Evolutionary conservation across 768 basidiomycete genomes (phyloP), one percentile per base, ranked within the genome.

Genomic region (Auriculariales sp.): DNA sequence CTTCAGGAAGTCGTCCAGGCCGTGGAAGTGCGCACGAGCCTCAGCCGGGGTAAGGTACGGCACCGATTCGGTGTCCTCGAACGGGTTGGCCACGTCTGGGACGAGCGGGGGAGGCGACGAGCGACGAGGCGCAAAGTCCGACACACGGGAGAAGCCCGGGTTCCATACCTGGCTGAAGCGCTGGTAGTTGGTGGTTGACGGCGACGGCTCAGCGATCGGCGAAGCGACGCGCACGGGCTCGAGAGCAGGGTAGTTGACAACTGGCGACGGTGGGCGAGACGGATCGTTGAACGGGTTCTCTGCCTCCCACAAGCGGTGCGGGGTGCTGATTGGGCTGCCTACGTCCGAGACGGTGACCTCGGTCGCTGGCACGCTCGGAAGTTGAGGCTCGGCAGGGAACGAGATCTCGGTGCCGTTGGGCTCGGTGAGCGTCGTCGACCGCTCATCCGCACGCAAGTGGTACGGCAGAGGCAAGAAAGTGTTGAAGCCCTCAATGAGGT

Each of bases 401-500:
- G n/a, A n/a, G n/a, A n/a, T n/a, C n/a, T n/a, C n/a, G n/a, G n/a
- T n/a, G n/a, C n/a, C n/a, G n/a, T n/a, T n/a, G n/a, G 28, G 24
- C 15, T 6, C 30, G 5, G 47, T 12, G 47, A 48, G 47, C 9
- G 29, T n/a, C 35, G 14, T 48, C 47, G 10, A 35, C 28, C 10
- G 15, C 19, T 7, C 31, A 35, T 2, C 28, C 12, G 3, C 27
- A 36, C n/a, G n/a, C n/a, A 50, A 45, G 12, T 66, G 59, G 55
- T 71, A 72, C 1, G 69, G 69, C 28, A 67, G 67, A 28, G 71
- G 71, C 17, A 72, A 59, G 59, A 72, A 72, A 17, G 68, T 69
- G 59, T 71, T 71, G 66, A 72, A 72, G 10, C 69, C 70, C 52
- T 68, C 66, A 35, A 72, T 71, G 49, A 72, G 66, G 29, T 62